phyloP scores from a whole-genome alignment of 805 yeast species.

The Candida xyloterini region DNA sequence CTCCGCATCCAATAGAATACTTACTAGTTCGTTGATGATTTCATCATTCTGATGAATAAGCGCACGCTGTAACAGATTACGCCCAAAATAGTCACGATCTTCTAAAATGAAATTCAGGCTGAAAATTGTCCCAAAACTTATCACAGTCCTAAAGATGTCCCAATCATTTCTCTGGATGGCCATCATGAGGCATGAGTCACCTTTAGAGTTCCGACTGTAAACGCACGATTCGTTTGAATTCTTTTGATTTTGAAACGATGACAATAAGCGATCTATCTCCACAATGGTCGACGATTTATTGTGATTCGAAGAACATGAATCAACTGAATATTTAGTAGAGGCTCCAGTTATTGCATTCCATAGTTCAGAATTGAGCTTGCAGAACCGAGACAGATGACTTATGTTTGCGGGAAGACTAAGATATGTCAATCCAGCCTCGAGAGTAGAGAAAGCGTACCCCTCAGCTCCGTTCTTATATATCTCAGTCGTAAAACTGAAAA shows the following conservation, averaged over 20 bases:
- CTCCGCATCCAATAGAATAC: constrained; percentile 40
- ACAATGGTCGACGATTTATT: no score
- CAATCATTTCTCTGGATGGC: constrained; percentile 51
- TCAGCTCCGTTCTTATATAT: constrained; percentile 53
- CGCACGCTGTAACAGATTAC: constrained; percentile 59
- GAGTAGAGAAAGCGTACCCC: constrained; percentile 78
- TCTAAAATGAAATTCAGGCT: constrained; percentile 64
- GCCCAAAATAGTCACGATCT: constrained; percentile 55
- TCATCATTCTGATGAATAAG: constrained; percentile 50
- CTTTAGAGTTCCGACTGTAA: constrained; percentile 44
- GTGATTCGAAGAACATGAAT: no score
- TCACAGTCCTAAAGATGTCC: constrained; percentile 43
- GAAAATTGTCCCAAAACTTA: constrained; percentile 46
- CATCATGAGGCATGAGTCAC: constrained; percentile 69
- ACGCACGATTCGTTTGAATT: constrained; percentile 29
- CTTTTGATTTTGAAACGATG: background rate
- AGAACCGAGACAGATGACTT: constrained; percentile 37
- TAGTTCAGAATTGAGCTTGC: constrained; percentile 47
- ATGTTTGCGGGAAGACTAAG: constrained; percentile 41
- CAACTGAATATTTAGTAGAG: no score
- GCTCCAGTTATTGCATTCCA: constrained; percentile 36
- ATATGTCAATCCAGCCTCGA: constrained; percentile 77
- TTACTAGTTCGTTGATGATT: constrained; percentile 46
- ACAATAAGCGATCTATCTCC: constrained; percentile 9
- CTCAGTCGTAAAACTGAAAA: constrained; percentile 46